phyloP scores from a whole-genome alignment of 1,284 basidiomycete species.

The Ustilago crameri region DNA sequence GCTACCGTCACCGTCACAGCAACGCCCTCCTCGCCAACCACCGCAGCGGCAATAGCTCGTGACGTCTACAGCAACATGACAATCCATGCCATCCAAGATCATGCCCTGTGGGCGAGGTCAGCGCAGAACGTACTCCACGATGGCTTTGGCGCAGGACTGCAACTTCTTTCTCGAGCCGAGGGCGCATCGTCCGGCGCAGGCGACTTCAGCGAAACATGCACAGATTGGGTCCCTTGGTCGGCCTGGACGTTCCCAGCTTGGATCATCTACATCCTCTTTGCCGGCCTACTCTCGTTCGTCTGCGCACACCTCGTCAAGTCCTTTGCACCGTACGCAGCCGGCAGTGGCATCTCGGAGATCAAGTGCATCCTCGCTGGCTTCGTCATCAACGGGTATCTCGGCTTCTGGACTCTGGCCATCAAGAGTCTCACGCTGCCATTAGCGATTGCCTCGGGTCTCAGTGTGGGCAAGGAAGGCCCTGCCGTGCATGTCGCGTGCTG shows the following conservation, averaged over 20 bases:
- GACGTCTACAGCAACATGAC: slow-evolving; percentile 36
- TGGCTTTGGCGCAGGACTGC: slow-evolving; percentile 54
- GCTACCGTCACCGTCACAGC: slow-evolving; percentile 43
- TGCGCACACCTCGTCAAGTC: slow-evolving; percentile 85
- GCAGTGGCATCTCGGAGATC: slow-evolving; percentile 98
- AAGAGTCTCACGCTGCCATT: slow-evolving; percentile 89
- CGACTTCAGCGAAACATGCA: slow-evolving; percentile 76
- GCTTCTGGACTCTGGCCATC: slow-evolving; percentile 89
- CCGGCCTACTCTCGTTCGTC: slow-evolving; percentile 70
- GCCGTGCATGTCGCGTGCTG: slow-evolving; percentile 97
- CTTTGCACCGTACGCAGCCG: slow-evolving; percentile 93
- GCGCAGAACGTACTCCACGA: slow-evolving; percentile 73
- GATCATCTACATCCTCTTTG: slow-evolving; percentile 86
- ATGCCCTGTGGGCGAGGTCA: slow-evolving; percentile 27
- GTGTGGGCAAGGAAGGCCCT: slow-evolving; percentile 97
- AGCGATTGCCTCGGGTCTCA: slow-evolving; percentile 90
- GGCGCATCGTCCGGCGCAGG: slow-evolving; percentile 10
- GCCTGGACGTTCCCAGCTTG: slow-evolving; percentile 79
- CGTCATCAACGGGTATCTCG: slow-evolving; percentile 93
- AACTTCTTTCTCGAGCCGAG: slow-evolving; percentile 24
- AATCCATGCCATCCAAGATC: slow-evolving; percentile 20
- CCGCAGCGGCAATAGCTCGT: not conserved
- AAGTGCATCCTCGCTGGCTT: slow-evolving; percentile 98
- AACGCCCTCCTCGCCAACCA: slow-evolving; percentile 2
- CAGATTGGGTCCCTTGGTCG: slow-evolving; percentile 95